These are phyloP conservation scores for Colletotrichum simmondsii DNA, from an alignment of 2,329 filamentous ascomycete species.

Conservation along the genomic window DNA sequence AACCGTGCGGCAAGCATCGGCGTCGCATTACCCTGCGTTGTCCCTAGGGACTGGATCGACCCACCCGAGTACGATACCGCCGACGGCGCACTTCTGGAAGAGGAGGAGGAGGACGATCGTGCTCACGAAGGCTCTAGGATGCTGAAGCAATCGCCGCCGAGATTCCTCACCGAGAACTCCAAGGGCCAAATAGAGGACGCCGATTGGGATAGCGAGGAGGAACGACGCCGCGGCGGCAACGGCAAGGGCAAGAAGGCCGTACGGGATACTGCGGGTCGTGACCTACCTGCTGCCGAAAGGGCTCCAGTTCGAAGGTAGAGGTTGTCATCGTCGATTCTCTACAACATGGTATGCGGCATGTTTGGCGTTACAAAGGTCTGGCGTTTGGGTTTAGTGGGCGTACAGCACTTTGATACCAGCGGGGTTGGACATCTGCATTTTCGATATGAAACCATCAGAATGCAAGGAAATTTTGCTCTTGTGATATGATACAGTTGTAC, in stretches of 20 bases:
- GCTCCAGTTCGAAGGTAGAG: slow-evolving; percentile 48
- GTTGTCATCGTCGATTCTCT: too few species aligned
- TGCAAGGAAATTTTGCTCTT: slow-evolving; percentile 30
- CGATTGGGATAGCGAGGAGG: slow-evolving; percentile 59
- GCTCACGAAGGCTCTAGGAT: slow-evolving; percentile 68
- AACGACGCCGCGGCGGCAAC: slow-evolving; percentile 50
- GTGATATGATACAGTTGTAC: slow-evolving; percentile 48
- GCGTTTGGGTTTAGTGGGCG: slow-evolving; percentile 13
- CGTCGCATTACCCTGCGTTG: slow-evolving; percentile 82
- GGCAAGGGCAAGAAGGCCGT: slow-evolving; percentile 57
- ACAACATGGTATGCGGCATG: slow-evolving; percentile 14
- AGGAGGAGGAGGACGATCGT: slow-evolving; percentile 61
- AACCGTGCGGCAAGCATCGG: slow-evolving; percentile 89
- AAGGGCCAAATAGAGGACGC: slow-evolving; percentile 42
- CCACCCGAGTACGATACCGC: slow-evolving; percentile 80
- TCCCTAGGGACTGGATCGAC: slow-evolving; percentile 84
- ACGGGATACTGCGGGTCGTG: slow-evolving; percentile 62
- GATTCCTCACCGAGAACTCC: slow-evolving; percentile 39
- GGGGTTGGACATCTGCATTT: slow-evolving; percentile 29
- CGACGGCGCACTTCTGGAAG: slow-evolving; percentile 75
- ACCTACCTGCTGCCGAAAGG: slow-evolving; percentile 63
- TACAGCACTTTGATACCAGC: slow-evolving; percentile 34
- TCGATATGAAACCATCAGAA: slow-evolving; percentile 11
- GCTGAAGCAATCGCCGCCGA: slow-evolving; percentile 54
- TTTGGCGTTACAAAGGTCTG: slow-evolving; percentile 17